Evolutionary conservation across 306 rosid species (phyloP), one percentile per base, ranked within the genome.

Genomic region (Cicer arietinum): DNA sequence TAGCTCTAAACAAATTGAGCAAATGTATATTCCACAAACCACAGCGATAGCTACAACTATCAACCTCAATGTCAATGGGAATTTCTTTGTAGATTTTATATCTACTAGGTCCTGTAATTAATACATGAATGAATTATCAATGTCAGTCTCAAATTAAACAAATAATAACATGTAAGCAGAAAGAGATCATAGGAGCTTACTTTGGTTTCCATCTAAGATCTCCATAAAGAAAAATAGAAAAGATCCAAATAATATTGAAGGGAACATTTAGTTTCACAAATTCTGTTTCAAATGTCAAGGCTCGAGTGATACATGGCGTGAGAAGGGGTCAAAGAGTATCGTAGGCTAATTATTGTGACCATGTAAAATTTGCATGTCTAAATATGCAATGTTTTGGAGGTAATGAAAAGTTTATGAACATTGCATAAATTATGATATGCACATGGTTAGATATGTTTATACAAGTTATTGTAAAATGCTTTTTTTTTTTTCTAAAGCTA

Each of bases 201-300:
- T 62, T 80, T 83, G 83, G 78, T 45, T 80, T 86, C 91, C 96
- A 88, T 88, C 80, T 80, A 77, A 71, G 73, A 88, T 71, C 77
- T 82, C 69, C 85, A 83, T 77, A 50, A 47, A 79, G 71, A 68
- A 75, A 80, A 86, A 16, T 52, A 74, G 48, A 35, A 40, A 61
- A 66, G 52, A 52, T 52, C 71, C 70, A 69, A 51, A 50, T 18
- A 16, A 16, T 18, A 25, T 50, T 67, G 68, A 69, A 77, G 7
- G 61, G 68, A 3, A 25, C 58, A 57, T 59, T 41, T 73, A 17
- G 47, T 53, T 54, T 79, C 79, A 62, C 57, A 68, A 67, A 13
- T 12, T 72, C 57, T 71, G 75, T 82, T 84, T 65, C 71, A 18
- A 46, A 6, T 18, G 62, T 40, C 44, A 44, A 59, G 7, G 40